A percentile compares a stretch with the other conserved stretches of the same genome.
These are phyloP conservation scores for Aspergillus brunneoviolaceus DNA, from an alignment of 2,329 filamentous ascomycete species.

Conservation along the genomic window DNA sequence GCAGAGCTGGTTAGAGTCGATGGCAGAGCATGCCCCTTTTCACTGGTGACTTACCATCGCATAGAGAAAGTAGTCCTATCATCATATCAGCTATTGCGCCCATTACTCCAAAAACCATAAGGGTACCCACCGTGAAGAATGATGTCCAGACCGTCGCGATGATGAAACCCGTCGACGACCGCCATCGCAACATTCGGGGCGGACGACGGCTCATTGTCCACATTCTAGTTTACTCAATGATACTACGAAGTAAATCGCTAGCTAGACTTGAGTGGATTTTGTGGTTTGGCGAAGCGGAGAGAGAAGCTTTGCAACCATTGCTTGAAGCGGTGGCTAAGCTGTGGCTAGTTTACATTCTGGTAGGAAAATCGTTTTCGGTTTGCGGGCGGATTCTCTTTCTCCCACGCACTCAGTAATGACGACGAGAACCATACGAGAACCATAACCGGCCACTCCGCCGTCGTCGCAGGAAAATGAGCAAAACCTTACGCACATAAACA, in stretches of 20 bases:
- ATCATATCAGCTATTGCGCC: slow-evolving; percentile 1
- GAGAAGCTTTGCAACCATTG: neutral
- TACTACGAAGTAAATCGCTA: neutral
- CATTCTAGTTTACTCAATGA: neutral
- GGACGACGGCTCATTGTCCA: slow-evolving; percentile 15
- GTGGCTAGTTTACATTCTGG: no score
- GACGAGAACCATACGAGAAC: no score
- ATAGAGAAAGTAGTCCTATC: slow-evolving; percentile 31
- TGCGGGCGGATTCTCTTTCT: no score
- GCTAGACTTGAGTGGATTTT: neutral
- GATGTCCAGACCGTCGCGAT: slow-evolving; percentile 52
- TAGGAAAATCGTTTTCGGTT: no score
- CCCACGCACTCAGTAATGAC: no score
- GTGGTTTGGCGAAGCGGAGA: neutral
- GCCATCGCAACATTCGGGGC: slow-evolving; percentile 46
- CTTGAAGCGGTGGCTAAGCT: neutral
- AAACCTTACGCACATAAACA: neutral
- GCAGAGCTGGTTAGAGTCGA: neutral
- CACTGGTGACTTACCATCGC: slow-evolving; percentile 26
- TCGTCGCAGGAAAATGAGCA: no score
- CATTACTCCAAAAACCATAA: no score
- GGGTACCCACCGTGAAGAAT: slow-evolving; percentile 28
- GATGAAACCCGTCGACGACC: slow-evolving; percentile 62
- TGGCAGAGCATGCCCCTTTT: neutral
- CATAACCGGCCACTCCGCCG: no score